phyloP scores from a whole-genome alignment of 441 rosid species.

The Syzygium syzygioides region DNA sequence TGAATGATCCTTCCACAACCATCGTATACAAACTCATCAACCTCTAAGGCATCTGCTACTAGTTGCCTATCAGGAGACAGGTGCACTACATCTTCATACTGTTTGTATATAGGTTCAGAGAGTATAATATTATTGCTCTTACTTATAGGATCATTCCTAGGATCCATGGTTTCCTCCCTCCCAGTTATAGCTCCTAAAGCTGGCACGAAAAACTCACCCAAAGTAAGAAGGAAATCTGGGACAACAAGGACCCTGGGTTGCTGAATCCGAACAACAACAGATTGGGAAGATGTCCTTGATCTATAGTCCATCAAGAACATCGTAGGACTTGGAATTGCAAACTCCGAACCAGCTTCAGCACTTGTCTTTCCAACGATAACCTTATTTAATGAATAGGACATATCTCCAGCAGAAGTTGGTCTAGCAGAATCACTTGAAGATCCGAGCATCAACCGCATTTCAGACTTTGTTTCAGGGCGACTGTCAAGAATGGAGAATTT shows the following conservation, averaged over 20 bases:
- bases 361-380: slow-evolving; percentile 41
- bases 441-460: slow-evolving; percentile 99
- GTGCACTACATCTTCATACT: slow-evolving; percentile 75
- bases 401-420: slow-evolving; percentile 59
- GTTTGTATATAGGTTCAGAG: slow-evolving; percentile 57
- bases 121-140: slow-evolving; percentile 68
- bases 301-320: slow-evolving; percentile 97
- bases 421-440: slow-evolving; percentile 83
- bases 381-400: slow-evolving; percentile 41
- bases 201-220: slow-evolving; percentile 97
- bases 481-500: slow-evolving; percentile 84
- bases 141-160: slow-evolving; percentile 88
- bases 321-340: slow-evolving; percentile 62
- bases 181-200: slow-evolving; percentile 86
- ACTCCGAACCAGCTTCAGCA: slow-evolving; percentile 45
- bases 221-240: slow-evolving; percentile 94
- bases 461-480: slow-evolving; percentile 88
- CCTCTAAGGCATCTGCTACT: slow-evolving; percentile 74
- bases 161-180: slow-evolving; percentile 90
- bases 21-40: slow-evolving; percentile 86
- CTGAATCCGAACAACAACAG: slow-evolving; percentile 84
- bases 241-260: slow-evolving; percentile 97
- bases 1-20: slow-evolving; percentile 81
- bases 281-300: slow-evolving; percentile 87
- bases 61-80: slow-evolving; percentile 81